Conservation (phyloP, 2,329 filamentous ascomycete genomes). For the Epichloe elymi region DNA sequence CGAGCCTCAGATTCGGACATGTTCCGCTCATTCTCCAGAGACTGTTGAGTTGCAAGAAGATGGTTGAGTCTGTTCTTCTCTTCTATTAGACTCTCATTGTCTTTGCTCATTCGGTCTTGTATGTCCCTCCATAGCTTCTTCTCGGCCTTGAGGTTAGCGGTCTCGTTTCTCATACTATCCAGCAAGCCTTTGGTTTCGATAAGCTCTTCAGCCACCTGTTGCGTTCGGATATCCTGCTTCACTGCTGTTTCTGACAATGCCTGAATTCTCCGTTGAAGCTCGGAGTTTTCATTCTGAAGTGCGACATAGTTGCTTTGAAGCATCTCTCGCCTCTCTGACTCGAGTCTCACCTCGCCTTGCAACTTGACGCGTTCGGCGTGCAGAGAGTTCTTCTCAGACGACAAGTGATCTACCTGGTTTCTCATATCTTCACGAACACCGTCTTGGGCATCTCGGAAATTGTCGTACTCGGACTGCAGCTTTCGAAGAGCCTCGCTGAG, state of each 20-base stretch:
- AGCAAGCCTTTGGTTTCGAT: constrained; percentile 70
- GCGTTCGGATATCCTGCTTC: constrained; percentile 78
- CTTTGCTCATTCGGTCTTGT: constrained; percentile 73
- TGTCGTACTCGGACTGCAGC: constrained; percentile 79
- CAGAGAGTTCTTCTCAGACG: constrained; percentile 67
- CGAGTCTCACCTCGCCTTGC: constrained; percentile 68
- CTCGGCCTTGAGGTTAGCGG: constrained; percentile 84
- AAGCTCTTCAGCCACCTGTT: constrained; percentile 86
- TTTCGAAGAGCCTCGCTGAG: constrained; percentile 72
- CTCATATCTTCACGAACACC: constrained; percentile 73
- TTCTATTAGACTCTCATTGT: constrained; percentile 73
- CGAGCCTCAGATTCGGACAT: constrained; percentile 69
- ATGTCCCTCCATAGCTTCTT: constrained; percentile 92
- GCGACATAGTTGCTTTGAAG: constrained; percentile 77
- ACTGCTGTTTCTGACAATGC: constrained; percentile 68
- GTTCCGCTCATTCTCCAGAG: constrained; percentile 82
- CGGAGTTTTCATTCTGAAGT: constrained; percentile 70
- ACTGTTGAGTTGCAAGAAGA: constrained; percentile 73
- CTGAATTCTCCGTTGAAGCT: constrained; percentile 73
- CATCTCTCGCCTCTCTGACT: constrained; percentile 77
- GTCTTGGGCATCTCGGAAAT: constrained; percentile 73
- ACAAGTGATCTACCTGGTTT: constrained; percentile 69
- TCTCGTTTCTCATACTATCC: constrained; percentile 83
- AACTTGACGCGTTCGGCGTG: constrained; percentile 71
- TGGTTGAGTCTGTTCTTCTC: constrained; percentile 77